These are phyloP conservation scores for Viridothelium virens DNA, from an alignment of 495 filamentous ascomycete genomes.

Conservation along the genomic window DNA sequence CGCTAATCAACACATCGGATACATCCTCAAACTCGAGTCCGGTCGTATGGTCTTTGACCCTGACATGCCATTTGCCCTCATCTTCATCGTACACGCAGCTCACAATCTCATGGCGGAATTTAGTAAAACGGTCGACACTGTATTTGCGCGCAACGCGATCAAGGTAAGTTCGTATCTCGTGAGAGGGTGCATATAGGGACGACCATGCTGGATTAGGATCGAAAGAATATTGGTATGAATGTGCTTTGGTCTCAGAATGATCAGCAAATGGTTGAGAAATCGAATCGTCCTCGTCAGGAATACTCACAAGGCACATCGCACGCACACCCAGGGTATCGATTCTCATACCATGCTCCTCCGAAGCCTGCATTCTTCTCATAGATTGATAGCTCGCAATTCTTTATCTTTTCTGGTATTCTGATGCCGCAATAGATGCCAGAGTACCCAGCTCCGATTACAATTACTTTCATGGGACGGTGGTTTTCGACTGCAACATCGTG, in stretches of 20 bases:
- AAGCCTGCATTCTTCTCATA: slow-evolving; percentile 76
- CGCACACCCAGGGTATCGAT: slow-evolving; percentile 60
- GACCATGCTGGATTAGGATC: slow-evolving; percentile 34
- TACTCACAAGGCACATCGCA: slow-evolving; percentile 35
- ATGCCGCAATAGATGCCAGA: slow-evolving; percentile 57
- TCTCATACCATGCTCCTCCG: slow-evolving; percentile 66
- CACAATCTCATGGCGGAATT: slow-evolving; percentile 28
- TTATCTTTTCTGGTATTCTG: slow-evolving; percentile 46
- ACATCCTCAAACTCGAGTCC: slow-evolving; percentile 24
- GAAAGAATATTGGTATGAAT: slow-evolving; percentile 33
- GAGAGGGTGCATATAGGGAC: slow-evolving; percentile 30
- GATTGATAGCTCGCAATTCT: slow-evolving; percentile 43
- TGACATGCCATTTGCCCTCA: slow-evolving; percentile 31
- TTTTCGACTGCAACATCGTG: slow-evolving; percentile 46
- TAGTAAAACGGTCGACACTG: slow-evolving; percentile 33
- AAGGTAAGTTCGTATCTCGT: slow-evolving; percentile 35
- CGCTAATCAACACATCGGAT: slow-evolving; percentile 30
- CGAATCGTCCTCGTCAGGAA: slow-evolving; percentile 11
- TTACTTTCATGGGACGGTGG: slow-evolving; percentile 47
- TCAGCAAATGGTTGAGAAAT: neutral
- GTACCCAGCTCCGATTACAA: slow-evolving; percentile 59
- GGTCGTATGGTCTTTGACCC: slow-evolving; percentile 26
- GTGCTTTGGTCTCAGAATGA: slow-evolving; percentile 7
- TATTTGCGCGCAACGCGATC: slow-evolving; percentile 30
- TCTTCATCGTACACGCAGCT: slow-evolving; percentile 26